Conservation (phyloP, 352 stramenopile species). For the Pythium scleroteichum region DNA sequence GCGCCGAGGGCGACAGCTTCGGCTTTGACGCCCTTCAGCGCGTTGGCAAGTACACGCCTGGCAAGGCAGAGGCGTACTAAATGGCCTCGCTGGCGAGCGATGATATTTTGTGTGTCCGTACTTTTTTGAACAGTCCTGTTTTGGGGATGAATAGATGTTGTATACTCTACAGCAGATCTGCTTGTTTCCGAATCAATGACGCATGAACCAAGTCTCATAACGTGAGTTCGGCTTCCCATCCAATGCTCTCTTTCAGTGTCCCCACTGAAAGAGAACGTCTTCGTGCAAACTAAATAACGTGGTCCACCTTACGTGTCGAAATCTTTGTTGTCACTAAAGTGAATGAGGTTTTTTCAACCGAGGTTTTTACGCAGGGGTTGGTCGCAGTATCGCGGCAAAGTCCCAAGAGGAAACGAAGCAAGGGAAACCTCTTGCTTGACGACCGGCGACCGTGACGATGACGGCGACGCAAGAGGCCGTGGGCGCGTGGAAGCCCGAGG, state of each 20-base stretch:
- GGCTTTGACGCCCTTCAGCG: constrained; percentile 6
- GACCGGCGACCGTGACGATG: too few species aligned
- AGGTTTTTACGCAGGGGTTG: constrained; percentile 5
- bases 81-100: background rate
- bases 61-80: constrained; percentile 14
- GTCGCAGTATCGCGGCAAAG: constrained; percentile 5
- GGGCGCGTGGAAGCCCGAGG: constrained; percentile 46
- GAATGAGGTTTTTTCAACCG: constrained; percentile 1
- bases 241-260: too few species aligned
- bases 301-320: constrained; percentile 3
- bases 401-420: constrained; percentile 2
- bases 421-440: constrained; percentile 7
- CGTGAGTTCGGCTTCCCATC: too few species aligned
- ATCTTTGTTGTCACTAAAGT: background rate
- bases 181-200: background rate
- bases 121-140: background rate
- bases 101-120: constrained; percentile 2
- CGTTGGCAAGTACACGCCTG: background rate
- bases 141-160: constrained; percentile 7
- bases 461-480: constrained; percentile 31
- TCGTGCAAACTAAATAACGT: constrained; percentile 4
- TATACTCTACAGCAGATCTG: background rate
- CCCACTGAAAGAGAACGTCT: constrained; percentile 1
- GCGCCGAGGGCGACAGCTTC: background rate
- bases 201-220: too few species aligned